Percentiles rank a stretch among this genome's conserved stretches.
Evolutionary conservation across 2,329 filamentous ascomycete genomes (phyloP).

Genomic region (Periconia sp.): DNA sequence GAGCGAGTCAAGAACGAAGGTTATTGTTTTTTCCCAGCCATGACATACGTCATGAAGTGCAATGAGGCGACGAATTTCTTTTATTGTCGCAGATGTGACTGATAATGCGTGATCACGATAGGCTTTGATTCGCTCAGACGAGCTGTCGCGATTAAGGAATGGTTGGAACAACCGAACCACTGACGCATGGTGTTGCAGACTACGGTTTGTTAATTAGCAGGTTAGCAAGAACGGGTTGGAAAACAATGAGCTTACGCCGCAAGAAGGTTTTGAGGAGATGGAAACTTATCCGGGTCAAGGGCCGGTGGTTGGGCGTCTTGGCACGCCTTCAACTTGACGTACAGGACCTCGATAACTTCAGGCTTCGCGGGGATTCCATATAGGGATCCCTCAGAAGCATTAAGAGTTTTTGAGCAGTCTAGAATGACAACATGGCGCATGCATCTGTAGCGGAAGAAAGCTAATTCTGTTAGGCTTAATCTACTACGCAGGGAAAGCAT

Average conservation of each 20-base stretch:
- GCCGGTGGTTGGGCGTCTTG: slow-evolving; percentile 18
- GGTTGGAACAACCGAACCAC: slow-evolving; percentile 28
- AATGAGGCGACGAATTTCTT: slow-evolving; percentile 26
- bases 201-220: slow-evolving; percentile 14
- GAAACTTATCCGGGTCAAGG: slow-evolving; percentile 20
- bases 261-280: slow-evolving; percentile 28
- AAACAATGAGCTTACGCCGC: slow-evolving; percentile 23
- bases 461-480: slow-evolving; percentile 13
- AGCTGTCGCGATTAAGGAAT: slow-evolving; percentile 14
- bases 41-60: slow-evolving; percentile 24
- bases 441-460: slow-evolving; percentile 30
- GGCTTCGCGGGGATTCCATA: slow-evolving; percentile 11
- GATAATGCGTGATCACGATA: slow-evolving; percentile 21
- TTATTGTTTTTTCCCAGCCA: slow-evolving; percentile 28
- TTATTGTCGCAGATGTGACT: slow-evolving; percentile 17
- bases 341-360: slow-evolving; percentile 23
- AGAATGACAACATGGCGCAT: slow-evolving; percentile 25
- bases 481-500: background rate
- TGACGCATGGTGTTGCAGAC: slow-evolving; percentile 30
- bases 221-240: background rate
- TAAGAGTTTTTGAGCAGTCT: slow-evolving; percentile 20
- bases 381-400: slow-evolving; percentile 8
- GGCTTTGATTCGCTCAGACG: slow-evolving; percentile 9
- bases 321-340: slow-evolving; percentile 25
- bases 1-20: slow-evolving; percentile 28